Conservation (phyloP, 192 early-diverging fungal species). For the Gryganskiella cystojenkinii region DNA sequence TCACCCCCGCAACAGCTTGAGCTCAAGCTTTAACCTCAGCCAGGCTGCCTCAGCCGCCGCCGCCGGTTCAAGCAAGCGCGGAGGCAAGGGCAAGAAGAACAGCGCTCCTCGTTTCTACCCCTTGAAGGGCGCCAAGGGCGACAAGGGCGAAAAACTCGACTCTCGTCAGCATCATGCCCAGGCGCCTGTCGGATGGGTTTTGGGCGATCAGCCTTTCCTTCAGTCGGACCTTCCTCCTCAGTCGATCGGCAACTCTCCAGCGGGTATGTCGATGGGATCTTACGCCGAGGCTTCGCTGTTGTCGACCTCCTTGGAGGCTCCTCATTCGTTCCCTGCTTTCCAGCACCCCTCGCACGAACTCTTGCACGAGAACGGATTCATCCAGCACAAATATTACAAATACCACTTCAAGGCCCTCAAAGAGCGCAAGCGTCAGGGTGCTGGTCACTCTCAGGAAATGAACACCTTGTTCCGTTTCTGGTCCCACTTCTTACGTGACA, state of each 20-base stretch:
- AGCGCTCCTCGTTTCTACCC: conserved; percentile 65
- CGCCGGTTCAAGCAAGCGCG: conserved; percentile 12
- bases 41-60: no score
- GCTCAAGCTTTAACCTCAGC: conserved; percentile 13
- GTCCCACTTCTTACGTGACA: conserved; percentile 97
- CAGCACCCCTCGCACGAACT: conserved; percentile 95
- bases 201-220: conserved; percentile 74
- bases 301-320: conserved; percentile 62
- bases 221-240: conserved; percentile 48
- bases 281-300: conserved; percentile 32
- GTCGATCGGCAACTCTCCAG: conserved; percentile 45
- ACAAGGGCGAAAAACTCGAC: conserved; percentile 59
- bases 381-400: conserved; percentile 96
- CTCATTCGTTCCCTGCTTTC: conserved; percentile 68
- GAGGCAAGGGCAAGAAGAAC: conserved; percentile 54
- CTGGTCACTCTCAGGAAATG: conserved; percentile 95
- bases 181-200: conserved; percentile 78
- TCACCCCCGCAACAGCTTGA: conserved; percentile 28
- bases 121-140: conserved; percentile 50
- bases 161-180: conserved; percentile 76
- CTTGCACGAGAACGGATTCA: conserved; percentile 95
- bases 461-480: conserved; percentile 98
- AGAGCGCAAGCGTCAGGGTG: conserved; percentile 91
- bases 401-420: conserved; percentile 93
- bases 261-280: conserved; percentile 48